Evolutionary conservation across 192 early-diverging fungal genomes (phyloP).

Genomic region (Geosiphon pyriformis): DNA sequence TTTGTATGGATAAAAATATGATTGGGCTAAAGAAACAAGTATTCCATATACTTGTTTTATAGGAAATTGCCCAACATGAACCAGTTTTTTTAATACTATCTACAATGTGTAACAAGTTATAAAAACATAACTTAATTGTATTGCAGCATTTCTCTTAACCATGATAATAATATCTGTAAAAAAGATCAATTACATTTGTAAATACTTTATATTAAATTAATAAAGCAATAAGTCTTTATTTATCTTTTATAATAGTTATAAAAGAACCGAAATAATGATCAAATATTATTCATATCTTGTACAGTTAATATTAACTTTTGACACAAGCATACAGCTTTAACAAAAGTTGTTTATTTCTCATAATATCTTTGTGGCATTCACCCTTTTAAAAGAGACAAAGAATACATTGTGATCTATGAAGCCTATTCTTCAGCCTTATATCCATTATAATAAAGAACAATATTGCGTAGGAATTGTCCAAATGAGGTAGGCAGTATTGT

Average conservation of each 20-base stretch:
- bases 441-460: not conserved
- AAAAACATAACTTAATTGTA: not conserved
- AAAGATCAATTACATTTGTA: too few species aligned
- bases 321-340: not conserved
- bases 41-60: not conserved
- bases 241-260: not conserved
- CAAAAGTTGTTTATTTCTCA: too few species aligned
- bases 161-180: not conserved
- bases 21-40: not conserved
- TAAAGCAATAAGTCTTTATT: too few species aligned
- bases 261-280: not conserved
- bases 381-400: not conserved
- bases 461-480: not conserved
- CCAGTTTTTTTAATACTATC: too few species aligned
- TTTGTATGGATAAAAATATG: not conserved
- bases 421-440: not conserved
- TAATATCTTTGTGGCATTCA: too few species aligned
- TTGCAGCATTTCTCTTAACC: not conserved
- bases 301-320: not conserved
- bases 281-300: not conserved
- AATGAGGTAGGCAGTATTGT: not conserved
- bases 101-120: not conserved
- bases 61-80: conserved; percentile 1
- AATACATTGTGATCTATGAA: too few species aligned
- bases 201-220: too few species aligned